These are phyloP conservation scores for Penicillium taxi DNA, from an alignment of 495 filamentous ascomycete genomes.

Conservation along the genomic window DNA sequence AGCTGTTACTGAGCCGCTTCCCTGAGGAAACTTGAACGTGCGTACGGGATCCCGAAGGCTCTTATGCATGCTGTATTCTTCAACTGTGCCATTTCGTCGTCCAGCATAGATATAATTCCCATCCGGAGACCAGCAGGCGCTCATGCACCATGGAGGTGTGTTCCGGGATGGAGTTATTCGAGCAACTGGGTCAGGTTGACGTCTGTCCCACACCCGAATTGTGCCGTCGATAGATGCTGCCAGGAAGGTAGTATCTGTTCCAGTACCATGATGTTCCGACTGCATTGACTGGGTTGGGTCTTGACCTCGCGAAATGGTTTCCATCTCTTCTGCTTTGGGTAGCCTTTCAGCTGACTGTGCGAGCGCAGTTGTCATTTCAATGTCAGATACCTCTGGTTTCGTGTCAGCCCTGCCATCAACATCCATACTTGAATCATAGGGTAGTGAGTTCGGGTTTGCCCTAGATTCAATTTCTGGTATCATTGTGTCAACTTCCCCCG, in stretches of 20 bases:
- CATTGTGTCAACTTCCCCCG: constrained; percentile 26
- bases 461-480: constrained; percentile 17
- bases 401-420: constrained; percentile 4
- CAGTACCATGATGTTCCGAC: constrained; percentile 37
- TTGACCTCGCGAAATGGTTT: constrained; percentile 20
- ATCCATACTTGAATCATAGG: constrained; percentile 8
- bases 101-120: constrained; percentile 95
- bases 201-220: constrained; percentile 85
- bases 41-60: constrained; percentile 66
- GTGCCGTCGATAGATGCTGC: constrained; percentile 82
- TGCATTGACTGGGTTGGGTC: constrained; percentile 26
- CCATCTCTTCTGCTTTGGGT: constrained; percentile 44
- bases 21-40: constrained; percentile 83
- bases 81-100: constrained; percentile 85
- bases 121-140: constrained; percentile 92
- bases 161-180: constrained; percentile 64
- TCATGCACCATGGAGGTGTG: constrained; percentile 95
- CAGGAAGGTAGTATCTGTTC: constrained; percentile 64
- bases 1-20: constrained; percentile 80
- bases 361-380: constrained; percentile 15
- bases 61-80: constrained; percentile 86
- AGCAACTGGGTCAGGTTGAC: constrained; percentile 68
- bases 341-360: constrained; percentile 39
- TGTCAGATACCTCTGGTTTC: constrained; percentile 9
- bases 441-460: constrained; percentile 5